Base-by-base conservation (phyloP, 1,139 yeast species). In the Pichia sp. region DNA sequence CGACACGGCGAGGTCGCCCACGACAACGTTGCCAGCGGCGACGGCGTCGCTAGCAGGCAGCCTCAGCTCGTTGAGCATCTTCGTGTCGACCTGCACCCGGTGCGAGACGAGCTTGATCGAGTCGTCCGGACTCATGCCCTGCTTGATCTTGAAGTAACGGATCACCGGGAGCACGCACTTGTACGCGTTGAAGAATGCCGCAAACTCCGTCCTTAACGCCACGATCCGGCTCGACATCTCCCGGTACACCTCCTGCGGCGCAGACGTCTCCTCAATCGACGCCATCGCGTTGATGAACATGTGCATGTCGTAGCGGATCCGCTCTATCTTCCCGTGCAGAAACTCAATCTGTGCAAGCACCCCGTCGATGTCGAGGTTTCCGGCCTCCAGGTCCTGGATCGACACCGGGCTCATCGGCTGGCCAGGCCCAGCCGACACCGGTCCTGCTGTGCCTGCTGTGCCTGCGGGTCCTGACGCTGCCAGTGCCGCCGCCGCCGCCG, bases 111-210 rank as follows among this genome's bases (percentile, higher is more conserved):
- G 57, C 46, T 59, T 63, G 30, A 60, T 54, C 34, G 57, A 58
- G 16, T 64, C 65, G 44, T 64, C 66, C 1, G 66, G 64, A 34
- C 62, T 63, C 49, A 66, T 55, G 4, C 69, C 69, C 31, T 61
- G 67, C 57, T 76, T 77, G 44, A 77, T 74, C 62, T 79, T 83
- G 1, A 83, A 74, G 59, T 77, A 71, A 58, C 79, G 75, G 46
- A 80, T 77, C 41, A 80, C 72, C 2, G 83, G 84, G 3, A 78
- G 66, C 20, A 79, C 40, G 12, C 64, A 27, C 45, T 55, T 44
- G 61, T 58, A 17, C 60, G 53, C 46, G 65, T 34, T 59, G 62
- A 48, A 59, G 64, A 33, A 63, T 40, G 27, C 51, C 44, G 8
- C 60, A 47, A 49, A 42, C 17, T 53, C 47, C 2, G 40, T 17